Base-by-base conservation (phyloP, 2,329 filamentous ascomycete genomes). In the Beauveria sp. region DNA sequence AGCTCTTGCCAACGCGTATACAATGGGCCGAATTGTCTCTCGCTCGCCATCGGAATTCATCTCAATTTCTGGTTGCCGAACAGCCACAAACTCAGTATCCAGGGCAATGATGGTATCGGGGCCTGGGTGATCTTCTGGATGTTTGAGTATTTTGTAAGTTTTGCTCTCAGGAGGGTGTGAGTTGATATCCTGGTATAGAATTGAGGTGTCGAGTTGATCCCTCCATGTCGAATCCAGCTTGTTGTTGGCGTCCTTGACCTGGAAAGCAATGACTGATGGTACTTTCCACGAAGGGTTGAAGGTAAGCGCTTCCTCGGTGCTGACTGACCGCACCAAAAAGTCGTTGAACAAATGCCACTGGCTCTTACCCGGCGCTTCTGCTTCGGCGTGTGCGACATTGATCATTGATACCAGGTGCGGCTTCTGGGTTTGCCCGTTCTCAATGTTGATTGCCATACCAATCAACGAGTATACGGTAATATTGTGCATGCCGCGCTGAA, bases 311-410 rank as follows among this genome's bases (percentile, higher is more conserved):
- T 99, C 93, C 64, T 92, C 87, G 30, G 85, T 83, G 38, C 87
- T 85, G 18, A 96, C 85, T 10, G 88, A 86, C 14, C 90, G 86
- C 24, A 99, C 96, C 42, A 96, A 77, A 77, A 99, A 99, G 74
- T 99, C 95, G 68, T 99, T 99, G 78, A 99, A 97, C 1, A 99
- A 76, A 74, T 98, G 91, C 96, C 96, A 99, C 67, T 88, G 87
- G 68, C 85, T 88, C 65, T 86, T 81, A 3, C 77, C 78, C 1
- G 85, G 81, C 0, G 82, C 72, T 47, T 83, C 79, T 0, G 81
- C 78, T 60, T 86, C 84, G 0, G 89, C 85, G 57, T 91, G 86
- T 14, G 84, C 83, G 62, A 89, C 87, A 72, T 99, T 96, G 66
- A 96, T 86, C 73, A 96, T 89, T 12, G 92, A 91, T 8, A 98